These are phyloP conservation scores for Boletus coccyginus DNA, from an alignment of 768 basidiomycete genomes.

Conservation along the genomic window DNA sequence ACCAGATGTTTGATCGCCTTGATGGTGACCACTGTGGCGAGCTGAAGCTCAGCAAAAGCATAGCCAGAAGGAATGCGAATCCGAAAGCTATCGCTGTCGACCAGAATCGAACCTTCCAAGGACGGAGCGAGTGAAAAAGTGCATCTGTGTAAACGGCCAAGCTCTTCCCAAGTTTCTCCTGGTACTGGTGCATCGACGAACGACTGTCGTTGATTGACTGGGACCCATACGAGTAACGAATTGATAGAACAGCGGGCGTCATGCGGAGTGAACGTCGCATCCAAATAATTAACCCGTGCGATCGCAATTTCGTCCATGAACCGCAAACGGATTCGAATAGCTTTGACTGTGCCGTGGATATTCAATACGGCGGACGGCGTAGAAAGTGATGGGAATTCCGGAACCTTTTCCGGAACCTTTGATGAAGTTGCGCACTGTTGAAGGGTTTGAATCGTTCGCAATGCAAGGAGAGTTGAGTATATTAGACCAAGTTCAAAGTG, in stretches of 20 bases:
- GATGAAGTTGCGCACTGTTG: conserved; percentile 19
- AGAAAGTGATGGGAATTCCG: conserved; percentile 18
- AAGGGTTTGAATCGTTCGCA: conserved; percentile 48
- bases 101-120: conserved; percentile 40
- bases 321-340: conserved; percentile 45
- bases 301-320: conserved; percentile 50
- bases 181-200: conserved; percentile 24
- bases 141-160: conserved; percentile 58
- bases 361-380: conserved; percentile 18
- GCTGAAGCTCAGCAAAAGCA: conserved; percentile 69
- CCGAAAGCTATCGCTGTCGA: conserved; percentile 62
- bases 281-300: conserved; percentile 32
- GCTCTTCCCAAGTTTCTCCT: conserved; percentile 69
- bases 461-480: conserved; percentile 67
- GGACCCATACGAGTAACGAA: conserved; percentile 55
- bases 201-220: conserved; percentile 39
- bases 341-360: conserved; percentile 36
- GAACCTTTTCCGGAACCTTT: conserved; percentile 10
- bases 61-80: conserved; percentile 82
- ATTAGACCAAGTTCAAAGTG: conserved; percentile 62
- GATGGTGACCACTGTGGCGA: conserved; percentile 61
- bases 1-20: conserved; percentile 75
- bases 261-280: conserved; percentile 15
- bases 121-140: conserved; percentile 34
- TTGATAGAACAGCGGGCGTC: conserved; percentile 36